Base-by-base conservation (phyloP, 2,329 filamentous ascomycete species). In the Scedosporium minutisporum region DNA sequence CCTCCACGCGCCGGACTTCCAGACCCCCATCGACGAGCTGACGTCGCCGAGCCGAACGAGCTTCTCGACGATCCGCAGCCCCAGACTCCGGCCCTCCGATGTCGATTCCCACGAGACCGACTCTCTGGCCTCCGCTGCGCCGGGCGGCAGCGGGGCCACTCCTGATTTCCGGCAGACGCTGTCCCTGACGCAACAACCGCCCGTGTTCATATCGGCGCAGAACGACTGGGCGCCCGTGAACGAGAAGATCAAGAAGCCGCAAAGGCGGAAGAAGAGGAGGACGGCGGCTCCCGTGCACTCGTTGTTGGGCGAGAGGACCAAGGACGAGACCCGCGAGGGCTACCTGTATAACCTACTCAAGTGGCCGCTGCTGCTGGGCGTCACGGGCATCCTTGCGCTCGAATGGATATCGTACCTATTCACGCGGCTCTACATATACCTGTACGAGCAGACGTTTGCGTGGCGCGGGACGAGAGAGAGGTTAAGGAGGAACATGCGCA, bases 171-270 rank as follows among this genome's bases (percentile, higher is more conserved):
- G n/a, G 72, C 74, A 1, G 71, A 74, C 2, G 73, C 74, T 0
- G 76, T 75, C 0, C 73, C 75, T 21, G 74, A 75, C 1, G 75
- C 76, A 3, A 72, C 75, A 25, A 74, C 78, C 57, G 3, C 38
- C 57, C 57, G 76, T 84, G 59, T 92, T 93, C 72, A 91, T 97
- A 69, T 90, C 91, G 3, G 93, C 95, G 48, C 86, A 96, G 71
- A 96, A 96, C 73, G 95, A 99, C 78, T 99, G 95, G 95, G 87
- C 90, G 16, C 95, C 95, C 0, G 85, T 97, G 12, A 87, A 89
- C 68, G 85, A 93, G 71, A 87, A 83, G 63, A 81, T 93, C 14
- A 66, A 65, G 60, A 78, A 74, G 69, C 71, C 48, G 48, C 60
- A 38, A 25, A 3, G 48, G 12, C n/a, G 72, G 68, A 65, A 69